phyloP scores from a whole-genome alignment of 2,329 filamentous ascomycete species.

The Trichoderma hamatum region DNA sequence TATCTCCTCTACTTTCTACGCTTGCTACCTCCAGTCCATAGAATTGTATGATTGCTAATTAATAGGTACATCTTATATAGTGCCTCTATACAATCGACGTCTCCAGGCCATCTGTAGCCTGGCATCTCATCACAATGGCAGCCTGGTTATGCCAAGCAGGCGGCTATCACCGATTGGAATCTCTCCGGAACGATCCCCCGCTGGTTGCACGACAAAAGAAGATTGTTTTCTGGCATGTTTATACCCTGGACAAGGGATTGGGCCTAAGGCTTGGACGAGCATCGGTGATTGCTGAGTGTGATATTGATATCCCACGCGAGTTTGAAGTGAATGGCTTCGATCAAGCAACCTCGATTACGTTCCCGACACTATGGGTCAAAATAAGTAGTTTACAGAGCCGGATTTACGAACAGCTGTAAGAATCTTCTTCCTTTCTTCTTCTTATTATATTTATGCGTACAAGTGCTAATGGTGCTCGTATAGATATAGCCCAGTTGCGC shows the following conservation, averaged over 20 bases:
- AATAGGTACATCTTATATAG: constrained; percentile 39
- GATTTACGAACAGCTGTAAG: constrained; percentile 57
- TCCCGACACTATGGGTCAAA: constrained; percentile 58
- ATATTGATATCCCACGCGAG: constrained; percentile 55
- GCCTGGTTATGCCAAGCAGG: constrained; percentile 64
- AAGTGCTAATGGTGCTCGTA: not conserved
- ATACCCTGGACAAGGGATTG: constrained; percentile 61
- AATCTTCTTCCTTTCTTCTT: not conserved
- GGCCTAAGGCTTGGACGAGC: constrained; percentile 62
- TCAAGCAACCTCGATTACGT: constrained; percentile 37
- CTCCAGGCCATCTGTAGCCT: constrained; percentile 65
- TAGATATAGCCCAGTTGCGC: constrained; percentile 55
- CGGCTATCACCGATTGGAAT: constrained; percentile 58
- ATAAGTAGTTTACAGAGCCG: constrained; percentile 60
- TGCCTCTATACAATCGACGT: constrained; percentile 64
- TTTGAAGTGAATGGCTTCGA: constrained; percentile 48
- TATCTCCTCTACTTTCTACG: not conserved
- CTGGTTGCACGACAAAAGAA: constrained; percentile 42
- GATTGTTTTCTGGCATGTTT: constrained; percentile 55
- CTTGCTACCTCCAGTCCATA: too few relatives aligned
- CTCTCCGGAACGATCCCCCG: constrained; percentile 40
- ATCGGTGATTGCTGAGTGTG: constrained; percentile 61
- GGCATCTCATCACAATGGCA: constrained; percentile 63
- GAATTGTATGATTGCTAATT: not conserved
- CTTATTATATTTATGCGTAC: not conserved